Evolutionary conservation across 140 eudicot genomes (phyloP).

Genomic region (Erigeron philadelphicus): DNA sequence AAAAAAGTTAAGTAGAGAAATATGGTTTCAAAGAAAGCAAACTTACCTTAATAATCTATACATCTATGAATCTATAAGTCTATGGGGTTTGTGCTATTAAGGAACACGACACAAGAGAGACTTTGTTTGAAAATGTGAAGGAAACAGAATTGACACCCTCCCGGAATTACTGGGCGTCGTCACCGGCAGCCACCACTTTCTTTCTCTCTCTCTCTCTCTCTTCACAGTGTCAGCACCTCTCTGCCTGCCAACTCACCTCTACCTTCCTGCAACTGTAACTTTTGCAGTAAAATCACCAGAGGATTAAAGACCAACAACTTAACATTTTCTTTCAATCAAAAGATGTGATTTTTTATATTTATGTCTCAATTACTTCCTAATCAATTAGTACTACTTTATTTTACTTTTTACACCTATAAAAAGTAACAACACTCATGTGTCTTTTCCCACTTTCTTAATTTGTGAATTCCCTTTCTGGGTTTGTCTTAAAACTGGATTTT

Average conservation of each 20-base stretch:
- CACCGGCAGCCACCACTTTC: conserved; percentile 30
- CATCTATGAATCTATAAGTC: not conserved
- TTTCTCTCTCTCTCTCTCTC: conserved; percentile 28
- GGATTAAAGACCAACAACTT: conserved; percentile 19
- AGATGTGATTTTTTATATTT: conserved; percentile 26
- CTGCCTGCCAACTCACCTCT: conserved; percentile 32
- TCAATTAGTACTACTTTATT: not conserved
- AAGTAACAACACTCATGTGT: not conserved
- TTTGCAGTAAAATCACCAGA: conserved; percentile 37
- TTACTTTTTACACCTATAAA: no score
- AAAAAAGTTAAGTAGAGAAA: no score
- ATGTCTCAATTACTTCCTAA: not conserved
- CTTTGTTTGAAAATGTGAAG: conserved; percentile 47
- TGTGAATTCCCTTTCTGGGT: conserved; percentile 9
- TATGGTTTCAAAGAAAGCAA: no score
- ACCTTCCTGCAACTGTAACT: conserved; percentile 22
- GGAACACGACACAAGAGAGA: conserved; percentile 43
- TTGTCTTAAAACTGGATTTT: not conserved
- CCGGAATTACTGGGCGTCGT: conserved; percentile 84
- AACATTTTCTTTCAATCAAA: conserved; percentile 20
- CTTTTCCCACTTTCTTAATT: conserved; percentile 9
- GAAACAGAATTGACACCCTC: conserved; percentile 88
- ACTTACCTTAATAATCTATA: not conserved
- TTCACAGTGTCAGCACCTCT: conserved; percentile 31
- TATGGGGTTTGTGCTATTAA: conserved; percentile 18